Evolutionary conservation across 2,329 filamentous ascomycete genomes (phyloP), one percentile per base, ranked within the genome.

Genomic region (Sporothrix protearum): DNA sequence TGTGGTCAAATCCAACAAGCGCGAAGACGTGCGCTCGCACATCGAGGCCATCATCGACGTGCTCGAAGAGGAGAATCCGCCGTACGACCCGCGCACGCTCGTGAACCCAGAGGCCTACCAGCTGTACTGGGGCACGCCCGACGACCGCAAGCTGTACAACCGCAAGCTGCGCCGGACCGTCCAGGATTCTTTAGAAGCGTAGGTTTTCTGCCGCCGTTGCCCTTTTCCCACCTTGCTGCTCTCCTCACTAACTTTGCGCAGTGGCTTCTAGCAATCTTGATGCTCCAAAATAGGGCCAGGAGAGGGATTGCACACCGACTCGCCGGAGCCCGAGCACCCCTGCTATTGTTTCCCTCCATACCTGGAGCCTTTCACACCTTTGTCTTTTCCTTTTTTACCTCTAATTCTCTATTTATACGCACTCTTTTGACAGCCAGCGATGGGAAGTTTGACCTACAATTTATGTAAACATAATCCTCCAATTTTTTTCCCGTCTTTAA

Each of bases 61-160:
- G 0, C 84, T 98, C n/a, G 94, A 97, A 78, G 94, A 98, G 71
- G 93, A 96, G 73, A 86, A 89, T 1, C 93, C 94, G 0, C 90
- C 92, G 0, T 98, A 97, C 78, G 96, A 99, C 78, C 96, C 96
- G 0, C 87, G 95, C 61, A 94, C 92, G 12, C 87, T 93, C 42
- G 93, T 98, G 49, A 91, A 97, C 75, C 91, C 90, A 0, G 94
- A 97, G 77, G 94, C 94, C 1, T 90, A 92, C 53, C 92, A 90
- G 79, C 83, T 98, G 61, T 96, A 91, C 78, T 99, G 96, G 95
- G 94, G 94, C 2, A 85, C 85, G 3, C 81, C 87, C 0, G 91
- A 94, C 2, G 91, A 95, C 69, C 92, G 92, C 78, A 97, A 94
- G 81, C 82, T 88, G 75, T 98, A 98, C 82, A 94, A 92, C 76